Conservation (phyloP, 306 rosid species). For the cucumber (Cucumis sativus) region DNA sequence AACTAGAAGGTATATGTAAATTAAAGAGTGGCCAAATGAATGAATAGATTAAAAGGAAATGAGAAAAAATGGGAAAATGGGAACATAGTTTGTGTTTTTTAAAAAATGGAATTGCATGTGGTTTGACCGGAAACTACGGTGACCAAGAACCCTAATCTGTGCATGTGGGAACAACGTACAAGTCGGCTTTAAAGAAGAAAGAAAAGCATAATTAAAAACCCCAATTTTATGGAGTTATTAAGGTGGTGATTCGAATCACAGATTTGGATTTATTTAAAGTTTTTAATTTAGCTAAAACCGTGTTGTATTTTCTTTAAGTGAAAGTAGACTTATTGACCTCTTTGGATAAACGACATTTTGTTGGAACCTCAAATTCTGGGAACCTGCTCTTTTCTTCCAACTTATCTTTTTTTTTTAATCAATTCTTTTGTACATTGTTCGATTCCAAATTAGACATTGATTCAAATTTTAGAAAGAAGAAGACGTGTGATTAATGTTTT, state of each 20-base stretch:
- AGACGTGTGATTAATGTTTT: too few species aligned
- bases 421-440: background rate
- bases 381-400: background rate
- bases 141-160: conserved; percentile 21
- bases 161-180: conserved; percentile 24
- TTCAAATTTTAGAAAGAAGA: too few species aligned
- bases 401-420: background rate
- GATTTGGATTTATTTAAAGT: background rate
- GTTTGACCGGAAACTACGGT: conserved; percentile 42
- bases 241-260: background rate
- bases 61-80: background rate
- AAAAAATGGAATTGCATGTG: conserved; percentile 44
- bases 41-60: background rate
- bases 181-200: background rate
- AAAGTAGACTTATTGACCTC: conserved; percentile 1
- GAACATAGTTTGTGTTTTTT: background rate
- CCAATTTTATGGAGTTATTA: background rate
- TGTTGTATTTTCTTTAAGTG: background rate
- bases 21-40: conserved; percentile 1
- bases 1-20: background rate
- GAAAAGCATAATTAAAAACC: background rate
- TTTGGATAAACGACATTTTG: background rate
- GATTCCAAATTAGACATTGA: too few species aligned
- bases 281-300: background rate
- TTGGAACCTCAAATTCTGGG: conserved; percentile 9